A percentile compares a stretch with the other conserved stretches of the same genome.
Conservation (phyloP, 2,329 filamentous ascomycete species). For the Cercospora sp. region DNA sequence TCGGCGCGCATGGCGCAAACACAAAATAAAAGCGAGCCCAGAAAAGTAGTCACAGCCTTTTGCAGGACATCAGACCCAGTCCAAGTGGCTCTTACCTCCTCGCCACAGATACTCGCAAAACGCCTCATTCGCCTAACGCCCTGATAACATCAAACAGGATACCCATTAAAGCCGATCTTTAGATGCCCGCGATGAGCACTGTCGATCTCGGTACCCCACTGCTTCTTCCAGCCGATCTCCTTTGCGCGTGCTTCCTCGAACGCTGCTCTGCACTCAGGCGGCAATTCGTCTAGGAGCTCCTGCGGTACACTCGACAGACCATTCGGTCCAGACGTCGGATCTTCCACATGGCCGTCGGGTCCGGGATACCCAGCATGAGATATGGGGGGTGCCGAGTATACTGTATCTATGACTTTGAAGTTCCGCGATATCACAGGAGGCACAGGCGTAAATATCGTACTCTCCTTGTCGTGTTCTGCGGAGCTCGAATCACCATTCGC, state of each 20-base stretch:
- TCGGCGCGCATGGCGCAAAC: background rate
- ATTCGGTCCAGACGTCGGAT: slow-evolving; percentile 46
- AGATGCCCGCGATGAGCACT: slow-evolving; percentile 52
- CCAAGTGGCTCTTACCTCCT: slow-evolving; percentile 5
- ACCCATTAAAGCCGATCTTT: slow-evolving; percentile 51
- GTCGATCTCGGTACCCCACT: slow-evolving; percentile 69
- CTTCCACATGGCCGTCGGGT: slow-evolving; percentile 53
- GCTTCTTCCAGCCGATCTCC: slow-evolving; percentile 70
- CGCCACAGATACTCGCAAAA: slow-evolving; percentile 20
- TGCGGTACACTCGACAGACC: slow-evolving; percentile 65
- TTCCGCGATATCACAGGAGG: slow-evolving; percentile 61
- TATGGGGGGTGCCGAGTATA: slow-evolving; percentile 59
- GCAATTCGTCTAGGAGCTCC: slow-evolving; percentile 66
- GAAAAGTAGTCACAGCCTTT: slow-evolving; percentile 10
- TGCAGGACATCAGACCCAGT: slow-evolving; percentile 9
- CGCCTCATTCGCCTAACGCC: slow-evolving; percentile 41
- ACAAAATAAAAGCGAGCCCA: slow-evolving; percentile 13
- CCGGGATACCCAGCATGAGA: slow-evolving; percentile 62
- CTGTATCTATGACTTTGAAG: slow-evolving; percentile 63
- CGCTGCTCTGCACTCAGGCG: slow-evolving; percentile 68
- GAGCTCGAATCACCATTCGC: slow-evolving; percentile 29
- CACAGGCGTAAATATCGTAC: slow-evolving; percentile 54
- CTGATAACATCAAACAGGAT: slow-evolving; percentile 48
- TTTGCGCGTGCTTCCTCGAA: slow-evolving; percentile 66
- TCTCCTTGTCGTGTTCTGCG: slow-evolving; percentile 20